Evolutionary conservation across 2,329 filamentous ascomycete species (phyloP).

Genomic region (Alternaria novae-zelandiae): DNA sequence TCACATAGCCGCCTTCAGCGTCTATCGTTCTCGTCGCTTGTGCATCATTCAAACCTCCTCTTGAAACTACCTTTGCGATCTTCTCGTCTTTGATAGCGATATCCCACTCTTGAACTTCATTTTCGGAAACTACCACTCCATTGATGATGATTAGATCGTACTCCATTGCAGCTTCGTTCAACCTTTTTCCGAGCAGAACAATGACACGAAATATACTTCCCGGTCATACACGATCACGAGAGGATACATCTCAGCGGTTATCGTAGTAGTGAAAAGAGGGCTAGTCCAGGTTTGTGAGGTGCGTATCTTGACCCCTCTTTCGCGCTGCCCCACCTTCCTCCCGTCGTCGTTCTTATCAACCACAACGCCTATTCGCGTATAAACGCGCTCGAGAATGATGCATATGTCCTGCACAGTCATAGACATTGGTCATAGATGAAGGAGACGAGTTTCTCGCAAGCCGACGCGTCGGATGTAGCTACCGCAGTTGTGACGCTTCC

Average conservation of each 20-base stretch:
- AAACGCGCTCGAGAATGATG: not conserved
- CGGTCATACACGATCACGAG: not conserved
- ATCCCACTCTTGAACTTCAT: constrained; percentile 48
- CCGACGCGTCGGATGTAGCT: constrained; percentile 2
- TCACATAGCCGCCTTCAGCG: constrained; percentile 56
- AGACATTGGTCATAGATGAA: constrained; percentile 12
- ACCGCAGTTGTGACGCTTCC: not conserved
- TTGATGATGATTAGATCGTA: constrained; percentile 53
- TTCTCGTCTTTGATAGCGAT: constrained; percentile 54
- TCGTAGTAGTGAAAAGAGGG: constrained; percentile 9
- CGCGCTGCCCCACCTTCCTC: constrained; percentile 16
- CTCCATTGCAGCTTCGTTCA: constrained; percentile 16
- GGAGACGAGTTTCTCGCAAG: constrained; percentile 12
- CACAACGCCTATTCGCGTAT: constrained; percentile 5
- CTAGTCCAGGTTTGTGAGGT: constrained; percentile 25
- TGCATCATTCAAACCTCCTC: constrained; percentile 38
- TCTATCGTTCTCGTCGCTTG: constrained; percentile 47
- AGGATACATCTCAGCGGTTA: constrained; percentile 5
- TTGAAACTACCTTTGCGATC: constrained; percentile 44
- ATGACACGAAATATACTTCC: not conserved
- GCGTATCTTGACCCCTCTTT: constrained; percentile 36
- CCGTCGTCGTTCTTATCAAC: constrained; percentile 27
- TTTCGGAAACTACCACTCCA: constrained; percentile 52
- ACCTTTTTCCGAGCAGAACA: not conserved
- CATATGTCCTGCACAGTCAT: constrained; percentile 19